phyloP scores from a whole-genome alignment of 257 asterid genomes.

The Solanum corneliomulleri region DNA sequence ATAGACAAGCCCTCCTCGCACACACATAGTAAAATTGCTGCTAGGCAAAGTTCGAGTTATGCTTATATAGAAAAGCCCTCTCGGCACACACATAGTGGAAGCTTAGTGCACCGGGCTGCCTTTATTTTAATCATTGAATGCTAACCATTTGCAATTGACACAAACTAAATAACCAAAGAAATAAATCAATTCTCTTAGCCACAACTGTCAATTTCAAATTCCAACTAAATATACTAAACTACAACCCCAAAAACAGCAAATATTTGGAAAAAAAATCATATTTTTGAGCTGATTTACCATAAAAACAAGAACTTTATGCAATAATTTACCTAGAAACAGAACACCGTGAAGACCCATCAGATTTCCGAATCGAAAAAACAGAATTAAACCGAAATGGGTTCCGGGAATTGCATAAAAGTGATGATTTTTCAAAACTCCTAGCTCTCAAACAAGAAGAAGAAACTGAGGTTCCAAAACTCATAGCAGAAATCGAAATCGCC shows the following conservation, averaged over 20 bases:
- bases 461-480: slow-evolving; percentile 19
- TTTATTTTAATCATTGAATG: not conserved
- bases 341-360: slow-evolving; percentile 9
- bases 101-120: not conserved
- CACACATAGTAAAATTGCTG: not conserved
- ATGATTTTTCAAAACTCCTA: slow-evolving; percentile 13
- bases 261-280: not conserved
- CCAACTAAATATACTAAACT: not conserved
- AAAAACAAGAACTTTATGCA: not conserved
- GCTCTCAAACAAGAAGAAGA: slow-evolving; percentile 18
- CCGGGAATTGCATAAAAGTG: slow-evolving; percentile 16
- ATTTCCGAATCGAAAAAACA: not conserved
- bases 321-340: slow-evolving; percentile 36
- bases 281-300: not conserved
- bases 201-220: not conserved
- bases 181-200: not conserved
- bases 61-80: no score
- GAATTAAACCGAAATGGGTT: slow-evolving; percentile 8
- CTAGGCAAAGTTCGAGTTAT: no score
- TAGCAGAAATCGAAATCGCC: slow-evolving; percentile 34
- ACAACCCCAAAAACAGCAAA: not conserved
- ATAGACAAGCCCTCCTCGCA: no score
- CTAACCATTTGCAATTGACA: not conserved
- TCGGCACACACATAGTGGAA: not conserved
- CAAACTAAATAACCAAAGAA: not conserved